phyloP scores from a whole-genome alignment of 2,329 filamentous ascomycete genomes.

The Fusarium algeriense region DNA sequence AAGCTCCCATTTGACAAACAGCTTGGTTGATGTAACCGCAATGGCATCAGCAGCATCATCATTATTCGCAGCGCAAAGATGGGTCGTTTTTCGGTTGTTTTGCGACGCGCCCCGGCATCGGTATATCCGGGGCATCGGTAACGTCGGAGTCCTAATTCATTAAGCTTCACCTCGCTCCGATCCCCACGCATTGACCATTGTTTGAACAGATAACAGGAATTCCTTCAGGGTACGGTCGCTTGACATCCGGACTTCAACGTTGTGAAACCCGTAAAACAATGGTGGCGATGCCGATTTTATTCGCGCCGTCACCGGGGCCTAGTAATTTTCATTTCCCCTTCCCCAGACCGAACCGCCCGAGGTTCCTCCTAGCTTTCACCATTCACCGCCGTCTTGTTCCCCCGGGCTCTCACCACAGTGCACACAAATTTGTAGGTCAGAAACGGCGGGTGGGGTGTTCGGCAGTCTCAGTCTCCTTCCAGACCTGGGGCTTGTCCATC shows the following conservation, averaged over 20 bases:
- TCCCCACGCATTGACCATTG: background rate
- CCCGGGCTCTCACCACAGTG: conserved; percentile 25
- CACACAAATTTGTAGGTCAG: conserved; percentile 20
- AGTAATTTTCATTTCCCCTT: conserved; percentile 8
- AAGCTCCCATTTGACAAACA: background rate
- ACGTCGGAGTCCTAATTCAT: conserved; percentile 17
- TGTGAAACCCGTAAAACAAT: conserved; percentile 15
- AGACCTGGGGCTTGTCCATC: conserved; percentile 16
- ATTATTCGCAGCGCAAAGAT: conserved; percentile 8
- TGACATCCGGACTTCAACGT: background rate
- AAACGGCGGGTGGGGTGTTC: conserved; percentile 19
- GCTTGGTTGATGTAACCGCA: conserved; percentile 20
- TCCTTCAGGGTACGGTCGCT: background rate
- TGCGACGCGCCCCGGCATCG: conserved; percentile 22
- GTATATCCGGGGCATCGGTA: conserved; percentile 34
- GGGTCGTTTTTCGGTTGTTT: conserved; percentile 2
- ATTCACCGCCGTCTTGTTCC: conserved; percentile 36
- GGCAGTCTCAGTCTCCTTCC: conserved; percentile 20
- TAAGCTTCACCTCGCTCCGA: background rate
- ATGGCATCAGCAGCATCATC: conserved; percentile 2
- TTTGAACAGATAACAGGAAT: background rate
- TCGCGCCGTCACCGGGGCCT: conserved; percentile 20
- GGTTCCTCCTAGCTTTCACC: conserved; percentile 2
- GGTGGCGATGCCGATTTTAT: conserved; percentile 22
- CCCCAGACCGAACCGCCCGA: conserved; percentile 26